These are phyloP conservation scores for Fusarium falciforme DNA, from an alignment of 2,329 filamentous ascomycete genomes.

Conservation along the genomic window DNA sequence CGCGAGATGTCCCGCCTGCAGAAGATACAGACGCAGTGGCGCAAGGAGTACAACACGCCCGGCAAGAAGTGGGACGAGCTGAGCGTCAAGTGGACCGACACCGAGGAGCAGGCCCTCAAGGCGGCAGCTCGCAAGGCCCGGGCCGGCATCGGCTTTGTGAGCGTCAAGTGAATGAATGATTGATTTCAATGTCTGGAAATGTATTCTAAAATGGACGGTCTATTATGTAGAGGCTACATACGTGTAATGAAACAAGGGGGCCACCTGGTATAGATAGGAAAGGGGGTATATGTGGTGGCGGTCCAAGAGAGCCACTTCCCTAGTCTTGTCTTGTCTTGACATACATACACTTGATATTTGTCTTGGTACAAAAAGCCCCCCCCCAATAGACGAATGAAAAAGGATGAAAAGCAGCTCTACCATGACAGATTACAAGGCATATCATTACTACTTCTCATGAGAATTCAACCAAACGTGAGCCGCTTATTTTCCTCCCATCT, in stretches of 20 bases:
- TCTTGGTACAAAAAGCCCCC: neutral
- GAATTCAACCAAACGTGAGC: slow-evolving; percentile 19
- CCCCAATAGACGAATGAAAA: neutral
- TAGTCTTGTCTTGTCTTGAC: neutral
- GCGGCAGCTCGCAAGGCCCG: slow-evolving; percentile 67
- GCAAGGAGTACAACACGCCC: slow-evolving; percentile 72
- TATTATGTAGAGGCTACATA: neutral
- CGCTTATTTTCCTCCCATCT: neutral
- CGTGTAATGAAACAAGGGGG: neutral
- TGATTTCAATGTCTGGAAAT: neutral
- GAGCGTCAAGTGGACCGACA: slow-evolving; percentile 75
- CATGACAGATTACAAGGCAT: slow-evolving; percentile 20
- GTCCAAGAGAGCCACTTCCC: neutral
- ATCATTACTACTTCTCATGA: slow-evolving; percentile 40
- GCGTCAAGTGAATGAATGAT: slow-evolving; percentile 64
- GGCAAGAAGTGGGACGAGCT: slow-evolving; percentile 75
- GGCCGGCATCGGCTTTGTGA: slow-evolving; percentile 72
- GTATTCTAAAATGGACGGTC: neutral
- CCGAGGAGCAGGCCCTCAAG: slow-evolving; percentile 71
- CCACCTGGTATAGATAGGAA: neutral
- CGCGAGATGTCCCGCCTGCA: slow-evolving; percentile 73
- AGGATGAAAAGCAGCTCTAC: neutral
- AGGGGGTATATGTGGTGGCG: neutral
- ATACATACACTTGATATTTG: neutral
- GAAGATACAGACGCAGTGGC: slow-evolving; percentile 69